phyloP scores from a whole-genome alignment of 2,329 filamentous ascomycete species.

The Basipetospora chlamydospora region DNA sequence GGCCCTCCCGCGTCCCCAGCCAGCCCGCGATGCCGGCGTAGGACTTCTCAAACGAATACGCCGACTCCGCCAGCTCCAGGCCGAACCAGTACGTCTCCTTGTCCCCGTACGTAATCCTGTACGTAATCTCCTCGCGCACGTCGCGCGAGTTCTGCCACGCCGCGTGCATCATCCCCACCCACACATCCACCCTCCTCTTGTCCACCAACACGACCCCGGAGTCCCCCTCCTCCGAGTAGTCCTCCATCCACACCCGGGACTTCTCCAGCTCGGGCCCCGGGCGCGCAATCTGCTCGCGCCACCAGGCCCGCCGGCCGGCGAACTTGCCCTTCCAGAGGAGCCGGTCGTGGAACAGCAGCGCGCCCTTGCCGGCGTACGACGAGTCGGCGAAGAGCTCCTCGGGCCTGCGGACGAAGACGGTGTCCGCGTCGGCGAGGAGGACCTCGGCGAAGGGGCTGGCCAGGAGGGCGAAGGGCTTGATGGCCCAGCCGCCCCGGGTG shows the following conservation, averaged over 20 bases:
- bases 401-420: constrained; percentile 22
- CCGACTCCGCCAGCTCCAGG: constrained; percentile 22
- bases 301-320: constrained; percentile 21
- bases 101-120: constrained; percentile 26
- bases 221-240: constrained; percentile 26
- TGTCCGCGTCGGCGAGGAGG: constrained; percentile 24
- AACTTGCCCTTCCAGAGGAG: constrained; percentile 22
- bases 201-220: constrained; percentile 26
- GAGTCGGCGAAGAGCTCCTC: constrained; percentile 17
- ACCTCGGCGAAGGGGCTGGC: constrained; percentile 21
- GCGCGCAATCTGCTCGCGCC: constrained; percentile 20
- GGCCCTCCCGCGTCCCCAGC: constrained; percentile 5
- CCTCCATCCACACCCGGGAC: constrained; percentile 23
- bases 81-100: constrained; percentile 33
- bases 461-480: constrained; percentile 25
- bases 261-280: constrained; percentile 18
- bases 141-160: constrained; percentile 28
- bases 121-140: constrained; percentile 23
- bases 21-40: constrained; percentile 27
- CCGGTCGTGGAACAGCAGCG: constrained; percentile 26
- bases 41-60: constrained; percentile 24
- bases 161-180: constrained; percentile 24
- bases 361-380: constrained; percentile 18
- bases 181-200: constrained; percentile 20
- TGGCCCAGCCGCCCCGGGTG: constrained; percentile 20